Evolutionary conservation across 768 basidiomycete genomes (phyloP).

Genomic region (Mycena amicta): DNA sequence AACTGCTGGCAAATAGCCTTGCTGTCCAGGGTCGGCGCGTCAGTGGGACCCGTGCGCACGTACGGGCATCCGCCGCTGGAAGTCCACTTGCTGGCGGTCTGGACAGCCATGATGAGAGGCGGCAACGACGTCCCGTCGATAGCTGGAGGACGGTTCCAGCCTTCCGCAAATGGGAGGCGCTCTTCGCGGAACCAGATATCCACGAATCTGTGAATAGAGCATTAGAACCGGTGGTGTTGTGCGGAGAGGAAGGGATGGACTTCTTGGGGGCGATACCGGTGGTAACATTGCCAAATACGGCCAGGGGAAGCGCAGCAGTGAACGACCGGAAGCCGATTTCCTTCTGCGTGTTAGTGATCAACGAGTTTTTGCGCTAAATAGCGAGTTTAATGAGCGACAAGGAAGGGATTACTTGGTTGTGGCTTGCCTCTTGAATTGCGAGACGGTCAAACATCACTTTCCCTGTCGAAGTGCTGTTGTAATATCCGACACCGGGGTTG

Average conservation of each 20-base stretch:
- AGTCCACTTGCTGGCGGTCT: constrained; percentile 16
- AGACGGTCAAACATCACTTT: constrained; percentile 15
- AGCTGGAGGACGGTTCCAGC: constrained; percentile 11
- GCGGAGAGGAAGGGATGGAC: neutral
- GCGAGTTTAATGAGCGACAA: neutral
- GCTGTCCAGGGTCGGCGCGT: constrained; percentile 16
- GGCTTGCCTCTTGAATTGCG: constrained; percentile 13
- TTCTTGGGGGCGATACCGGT: constrained; percentile 20
- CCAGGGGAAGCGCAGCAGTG: constrained; percentile 15
- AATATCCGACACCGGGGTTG: constrained; percentile 21
- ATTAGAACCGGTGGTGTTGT: neutral
- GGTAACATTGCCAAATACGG: constrained; percentile 19
- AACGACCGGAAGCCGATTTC: constrained; percentile 17
- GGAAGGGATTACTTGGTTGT: neutral
- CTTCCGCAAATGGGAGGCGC: constrained; percentile 19
- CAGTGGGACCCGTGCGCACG: constrained; percentile 6
- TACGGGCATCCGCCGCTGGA: constrained; percentile 22
- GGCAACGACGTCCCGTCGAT: constrained; percentile 12
- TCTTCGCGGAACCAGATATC: constrained; percentile 24
- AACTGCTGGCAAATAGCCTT: constrained; percentile 20
- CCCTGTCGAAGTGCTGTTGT: constrained; percentile 21
- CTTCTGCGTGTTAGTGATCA: constrained; percentile 21
- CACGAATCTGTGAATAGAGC: constrained; percentile 13
- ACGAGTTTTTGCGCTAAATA: constrained; percentile 17
- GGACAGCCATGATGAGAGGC: constrained; percentile 9